Evolutionary conservation across 2,329 filamentous ascomycete genomes (phyloP), one percentile per base, ranked within the genome.

Genomic region (Talaromyces sp.): DNA sequence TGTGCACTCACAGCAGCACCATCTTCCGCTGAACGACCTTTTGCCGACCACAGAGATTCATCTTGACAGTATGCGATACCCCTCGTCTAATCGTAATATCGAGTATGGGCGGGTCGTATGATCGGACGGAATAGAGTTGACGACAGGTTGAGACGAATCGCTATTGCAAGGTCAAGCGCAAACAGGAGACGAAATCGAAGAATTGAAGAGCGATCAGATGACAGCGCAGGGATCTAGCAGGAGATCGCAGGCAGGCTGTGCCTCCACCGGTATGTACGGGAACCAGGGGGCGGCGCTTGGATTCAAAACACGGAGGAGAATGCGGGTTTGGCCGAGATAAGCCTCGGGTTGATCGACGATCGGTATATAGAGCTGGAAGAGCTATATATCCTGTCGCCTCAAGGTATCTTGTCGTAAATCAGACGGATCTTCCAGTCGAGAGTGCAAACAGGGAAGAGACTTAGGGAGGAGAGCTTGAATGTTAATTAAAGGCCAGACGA

Each of bases 1-100:
- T 53, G 13, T 22, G 11, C 8, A 51, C 73, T 76, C 68, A 96
- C 91, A 97, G 85, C 73, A 97, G 86, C 75, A 97, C 93, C 82
- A 97, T 91, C 89, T 97, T 97, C 82, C 93, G 91, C 87, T 96
- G 91, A 73, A 94, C 92, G 64, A 91, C 93, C 83, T 96, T 92
- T 69, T 87, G 89, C 71, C 89, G 88, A 74, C 89, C 89, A 77
- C 90, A 91, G 68, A 88, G 80, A 73, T 82, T 79, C 83, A 85
- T 84, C 66, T 40, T 66, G 53, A 29, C 36, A 13, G 47, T 56
- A 56, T 36, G 53, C 29, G 53, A 36, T 22, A 36, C 5, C n/a
- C 53, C 53, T 56, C 31, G n/a, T 15, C 19, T 36, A 15, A 15
- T 56, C 31, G 29, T 36, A 22, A 6, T 13, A 7, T 19, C 56